Evolutionary conservation across 192 early-diverging fungal species (phyloP).

Genomic region (Podila verticillata): DNA sequence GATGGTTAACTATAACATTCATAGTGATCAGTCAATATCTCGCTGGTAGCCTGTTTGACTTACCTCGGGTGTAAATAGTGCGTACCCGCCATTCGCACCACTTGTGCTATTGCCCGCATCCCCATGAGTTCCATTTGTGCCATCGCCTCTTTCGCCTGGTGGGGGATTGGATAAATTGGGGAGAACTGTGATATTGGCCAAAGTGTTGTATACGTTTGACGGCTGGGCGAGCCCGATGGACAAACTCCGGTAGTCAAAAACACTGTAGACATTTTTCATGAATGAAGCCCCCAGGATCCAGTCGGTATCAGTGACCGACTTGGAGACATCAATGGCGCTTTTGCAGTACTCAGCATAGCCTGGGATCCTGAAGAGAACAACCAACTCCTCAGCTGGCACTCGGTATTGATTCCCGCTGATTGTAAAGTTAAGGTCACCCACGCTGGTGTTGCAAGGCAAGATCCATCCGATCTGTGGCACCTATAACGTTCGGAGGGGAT

Average conservation of each 20-base stretch:
- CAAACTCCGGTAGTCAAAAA: slow-evolving; percentile 35
- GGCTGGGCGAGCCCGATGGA: slow-evolving; percentile 39
- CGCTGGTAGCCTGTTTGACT: background rate
- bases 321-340: slow-evolving; percentile 37
- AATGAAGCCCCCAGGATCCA: slow-evolving; percentile 46
- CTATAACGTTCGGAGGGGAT: background rate
- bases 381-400: slow-evolving; percentile 38
- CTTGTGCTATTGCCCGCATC: background rate
- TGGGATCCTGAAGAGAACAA: slow-evolving; percentile 41
- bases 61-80: background rate
- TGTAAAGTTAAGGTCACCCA: slow-evolving; percentile 45
- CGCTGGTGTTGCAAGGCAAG: slow-evolving; percentile 44
- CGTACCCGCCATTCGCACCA: background rate
- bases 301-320: slow-evolving; percentile 17
- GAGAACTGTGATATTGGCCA: slow-evolving; percentile 28
- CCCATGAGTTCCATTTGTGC: slow-evolving; percentile 13
- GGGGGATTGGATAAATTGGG: slow-evolving; percentile 34
- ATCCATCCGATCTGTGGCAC: slow-evolving; percentile 46
- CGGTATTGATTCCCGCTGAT: slow-evolving; percentile 37
- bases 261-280: slow-evolving; percentile 46
- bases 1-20: background rate
- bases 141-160: slow-evolving; percentile 9
- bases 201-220: slow-evolving; percentile 40
- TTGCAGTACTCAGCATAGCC: slow-evolving; percentile 51
- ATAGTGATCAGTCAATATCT: background rate